phyloP scores from a whole-genome alignment of 1,284 basidiomycete species.

The Ceratobasidium sp. region DNA sequence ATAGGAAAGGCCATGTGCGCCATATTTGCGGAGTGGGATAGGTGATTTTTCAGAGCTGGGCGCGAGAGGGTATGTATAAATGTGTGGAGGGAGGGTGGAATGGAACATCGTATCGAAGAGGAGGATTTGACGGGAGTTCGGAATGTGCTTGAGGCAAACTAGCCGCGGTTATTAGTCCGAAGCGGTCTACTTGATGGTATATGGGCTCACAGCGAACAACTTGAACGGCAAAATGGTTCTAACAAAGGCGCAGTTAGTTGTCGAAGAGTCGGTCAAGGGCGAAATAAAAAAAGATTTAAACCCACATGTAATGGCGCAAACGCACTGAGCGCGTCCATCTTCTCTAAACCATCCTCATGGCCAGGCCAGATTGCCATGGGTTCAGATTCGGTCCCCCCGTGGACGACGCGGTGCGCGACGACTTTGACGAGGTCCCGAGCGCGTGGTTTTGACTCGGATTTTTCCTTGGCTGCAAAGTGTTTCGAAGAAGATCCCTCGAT shows the following conservation, averaged over 20 bases:
- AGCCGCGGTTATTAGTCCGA: slow-evolving; percentile 69
- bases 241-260: background rate
- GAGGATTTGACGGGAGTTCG: slow-evolving; percentile 73
- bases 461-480: slow-evolving; percentile 52
- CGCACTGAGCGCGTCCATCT: slow-evolving; percentile 81
- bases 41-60: slow-evolving; percentile 71
- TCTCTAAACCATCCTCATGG: slow-evolving; percentile 68
- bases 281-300: slow-evolving; percentile 22
- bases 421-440: slow-evolving; percentile 65
- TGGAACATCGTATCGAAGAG: slow-evolving; percentile 92
- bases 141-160: slow-evolving; percentile 73
- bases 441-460: slow-evolving; percentile 55
- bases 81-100: slow-evolving; percentile 76
- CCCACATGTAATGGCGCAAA: slow-evolving; percentile 82
- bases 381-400: slow-evolving; percentile 80
- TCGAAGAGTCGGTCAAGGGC: background rate
- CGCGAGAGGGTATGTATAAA: slow-evolving; percentile 83
- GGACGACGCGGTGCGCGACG: slow-evolving; percentile 83
- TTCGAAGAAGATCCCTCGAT: slow-evolving; percentile 57
- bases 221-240: slow-evolving; percentile 66
- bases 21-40: slow-evolving; percentile 84
- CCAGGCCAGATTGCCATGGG: slow-evolving; percentile 74
- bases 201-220: slow-evolving; percentile 58
- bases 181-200: slow-evolving; percentile 66
- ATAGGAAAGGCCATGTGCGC: slow-evolving; percentile 81